These are phyloP conservation scores for Bauhinia variegata DNA, from an alignment of 306 rosid genomes.

Conservation along the genomic window DNA sequence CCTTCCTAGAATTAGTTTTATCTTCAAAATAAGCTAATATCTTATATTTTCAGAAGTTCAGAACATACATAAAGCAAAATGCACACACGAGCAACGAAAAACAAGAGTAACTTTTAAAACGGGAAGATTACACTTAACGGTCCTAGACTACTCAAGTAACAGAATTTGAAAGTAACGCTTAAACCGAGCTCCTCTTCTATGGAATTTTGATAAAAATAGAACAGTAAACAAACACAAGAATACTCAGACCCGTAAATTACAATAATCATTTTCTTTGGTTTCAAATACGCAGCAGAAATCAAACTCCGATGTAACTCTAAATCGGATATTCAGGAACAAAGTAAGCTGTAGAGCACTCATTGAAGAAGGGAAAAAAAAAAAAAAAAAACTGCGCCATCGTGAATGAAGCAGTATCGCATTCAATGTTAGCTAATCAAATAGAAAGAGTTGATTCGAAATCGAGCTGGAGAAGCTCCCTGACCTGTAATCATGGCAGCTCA, in stretches of 20 bases:
- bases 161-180: constrained; percentile 10
- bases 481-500: constrained; percentile 76
- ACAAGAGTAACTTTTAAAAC: background rate
- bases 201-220: constrained; percentile 1
- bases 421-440: constrained; percentile 10
- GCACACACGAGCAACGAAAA: background rate
- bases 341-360: background rate
- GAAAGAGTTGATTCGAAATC: constrained; percentile 23
- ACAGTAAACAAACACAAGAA: constrained; percentile 5
- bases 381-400: background rate
- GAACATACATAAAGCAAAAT: background rate
- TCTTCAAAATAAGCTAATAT: constrained; percentile 28
- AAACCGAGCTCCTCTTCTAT: constrained; percentile 29
- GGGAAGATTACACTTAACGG: constrained; percentile 7
- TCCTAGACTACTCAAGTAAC: constrained; percentile 7
- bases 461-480: constrained; percentile 34
- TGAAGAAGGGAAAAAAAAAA: background rate
- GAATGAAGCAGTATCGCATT: background rate
- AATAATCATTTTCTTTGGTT: constrained; percentile 34
- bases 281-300: constrained; percentile 27
- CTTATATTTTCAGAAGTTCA: constrained; percentile 23
- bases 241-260: constrained; percentile 30
- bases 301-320: constrained; percentile 6
- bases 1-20: background rate
- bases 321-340: background rate